phyloP scores from a whole-genome alignment of 1,284 basidiomycete genomes.

The Exobasidium rhododendri region DNA sequence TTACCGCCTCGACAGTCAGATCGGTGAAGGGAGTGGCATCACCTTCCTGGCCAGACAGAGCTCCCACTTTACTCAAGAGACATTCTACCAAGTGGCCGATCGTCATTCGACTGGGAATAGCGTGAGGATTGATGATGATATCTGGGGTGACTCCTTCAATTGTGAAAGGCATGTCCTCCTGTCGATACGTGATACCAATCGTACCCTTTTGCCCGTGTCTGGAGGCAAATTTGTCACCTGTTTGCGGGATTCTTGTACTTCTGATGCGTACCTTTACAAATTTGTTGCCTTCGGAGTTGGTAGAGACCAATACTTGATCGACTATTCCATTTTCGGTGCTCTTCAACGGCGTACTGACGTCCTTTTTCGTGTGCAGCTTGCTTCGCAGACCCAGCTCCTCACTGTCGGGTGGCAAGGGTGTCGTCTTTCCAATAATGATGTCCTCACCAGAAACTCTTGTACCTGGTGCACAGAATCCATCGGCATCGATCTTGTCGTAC shows the following conservation, averaged over 20 bases:
- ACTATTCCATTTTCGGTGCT: constrained; percentile 96
- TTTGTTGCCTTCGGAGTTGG: constrained; percentile 91
- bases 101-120: constrained; percentile 99
- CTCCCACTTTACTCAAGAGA: constrained; percentile 91
- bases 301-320: constrained; percentile 94
- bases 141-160: constrained; percentile 93
- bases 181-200: constrained; percentile 96
- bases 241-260: constrained; percentile 92
- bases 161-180: constrained; percentile 99
- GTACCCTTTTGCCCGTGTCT: constrained; percentile 99
- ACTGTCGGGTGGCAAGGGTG: constrained; percentile 90
- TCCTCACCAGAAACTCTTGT: constrained; percentile 94
- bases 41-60: constrained; percentile 90
- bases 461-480: constrained; percentile 91
- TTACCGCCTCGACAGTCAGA: constrained; percentile 81
- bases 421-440: constrained; percentile 98
- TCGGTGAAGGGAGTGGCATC: constrained; percentile 99
- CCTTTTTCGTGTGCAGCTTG: constrained; percentile 81
- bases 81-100: constrained; percentile 99
- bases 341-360: constrained; percentile 95
- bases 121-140: constrained; percentile 97
- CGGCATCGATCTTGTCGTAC: constrained; percentile 96
- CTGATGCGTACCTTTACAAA: constrained; percentile 98
- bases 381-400: constrained; percentile 95
- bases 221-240: constrained; percentile 98